Percentiles rank a stretch among this genome's conserved stretches.
Evolutionary conservation across 2,329 filamentous ascomycete species (phyloP).

Genomic region (Aspergillus flavus): DNA sequence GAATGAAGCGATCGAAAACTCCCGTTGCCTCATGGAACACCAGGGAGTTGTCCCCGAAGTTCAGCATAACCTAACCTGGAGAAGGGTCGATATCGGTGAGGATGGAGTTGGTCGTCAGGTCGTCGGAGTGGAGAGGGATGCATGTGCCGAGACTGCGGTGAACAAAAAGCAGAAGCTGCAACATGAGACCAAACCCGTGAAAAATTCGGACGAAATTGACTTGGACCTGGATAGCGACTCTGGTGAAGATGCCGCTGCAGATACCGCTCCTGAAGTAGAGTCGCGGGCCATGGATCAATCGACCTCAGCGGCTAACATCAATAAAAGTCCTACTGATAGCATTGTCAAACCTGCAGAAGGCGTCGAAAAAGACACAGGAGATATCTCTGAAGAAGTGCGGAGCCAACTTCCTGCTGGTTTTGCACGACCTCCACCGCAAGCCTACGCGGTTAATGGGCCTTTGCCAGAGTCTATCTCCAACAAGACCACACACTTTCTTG

Average conservation of each 20-base stretch:
- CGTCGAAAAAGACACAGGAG: slow-evolving; percentile 20
- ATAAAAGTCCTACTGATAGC: not conserved
- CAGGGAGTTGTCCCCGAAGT: slow-evolving; percentile 22
- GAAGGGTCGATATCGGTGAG: slow-evolving; percentile 38
- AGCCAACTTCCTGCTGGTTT: slow-evolving; percentile 79
- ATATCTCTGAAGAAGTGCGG: slow-evolving; percentile 66
- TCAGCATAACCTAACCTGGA: slow-evolving; percentile 41
- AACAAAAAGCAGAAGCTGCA: slow-evolving; percentile 27
- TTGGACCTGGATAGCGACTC: slow-evolving; percentile 33
- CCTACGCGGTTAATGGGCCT: slow-evolving; percentile 58
- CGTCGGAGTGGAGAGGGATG: slow-evolving; percentile 21
- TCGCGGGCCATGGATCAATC: not conserved
- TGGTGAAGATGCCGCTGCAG: slow-evolving; percentile 18
- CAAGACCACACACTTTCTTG: slow-evolving; percentile 77
- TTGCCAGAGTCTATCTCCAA: slow-evolving; percentile 76
- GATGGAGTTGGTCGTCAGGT: slow-evolving; percentile 28
- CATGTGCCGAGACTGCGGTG: slow-evolving; percentile 12
- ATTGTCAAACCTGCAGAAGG: not conserved
- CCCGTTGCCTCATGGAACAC: slow-evolving; percentile 29
- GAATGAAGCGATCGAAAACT: slow-evolving; percentile 37
- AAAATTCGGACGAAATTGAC: slow-evolving; percentile 57
- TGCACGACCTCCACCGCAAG: slow-evolving; percentile 43
- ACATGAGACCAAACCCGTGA: slow-evolving; percentile 24
- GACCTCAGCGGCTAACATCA: not conserved
- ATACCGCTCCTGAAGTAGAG: slow-evolving; percentile 11